Evolutionary conservation across 202 grass and related monocot species (phyloP), one percentile per base, ranked within the genome.

Genomic region (Hordeum pubiflorum): DNA sequence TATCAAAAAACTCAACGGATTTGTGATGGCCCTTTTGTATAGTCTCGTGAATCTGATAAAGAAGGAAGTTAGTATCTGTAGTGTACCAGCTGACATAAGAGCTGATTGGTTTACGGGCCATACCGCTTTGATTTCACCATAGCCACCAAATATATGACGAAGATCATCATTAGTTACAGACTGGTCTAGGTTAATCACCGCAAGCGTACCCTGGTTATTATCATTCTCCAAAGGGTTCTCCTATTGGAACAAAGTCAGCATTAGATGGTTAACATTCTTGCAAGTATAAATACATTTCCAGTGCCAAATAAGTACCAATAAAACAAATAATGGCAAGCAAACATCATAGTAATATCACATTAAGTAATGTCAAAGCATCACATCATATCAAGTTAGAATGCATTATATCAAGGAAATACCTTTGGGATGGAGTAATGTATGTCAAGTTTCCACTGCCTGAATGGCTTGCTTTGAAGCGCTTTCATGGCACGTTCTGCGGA

Each of bases 121-220:
- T 77, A 97, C 94, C 94, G 92, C 91, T 73, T 92, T 97, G 50
- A 97, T 91, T 91, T 94, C 91, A 85, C 94, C 94, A 89, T 91
- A 90, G 76, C 83, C 63, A 83, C 86, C 91, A 87, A 97, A 97
- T 76, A 86, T 91, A 80, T 59, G 89, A 80, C 40, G 76, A 41
- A 97, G 89, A 59, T 97, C 88, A 89, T 94, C 91, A 69, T 91
- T 97, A 63, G 87, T 89, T 78, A 94, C 74, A 55, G 85, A 89
- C 27, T 81, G 86, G 67, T 97, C 91, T 81, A 97, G 86, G 87
- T 90, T 97, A 82, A 92, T 83, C 73, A 97, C 63, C 17, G 89
- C 85, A 74, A 96, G 87, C 37, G 76, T 91, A 11, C 87, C 86
- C 65, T 87, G 87, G 88, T 91, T 92, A 80, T 89, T 80, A 81